These are phyloP conservation scores for Capsella rubella DNA, from an alignment of 441 rosid species.

Conservation along the genomic window DNA sequence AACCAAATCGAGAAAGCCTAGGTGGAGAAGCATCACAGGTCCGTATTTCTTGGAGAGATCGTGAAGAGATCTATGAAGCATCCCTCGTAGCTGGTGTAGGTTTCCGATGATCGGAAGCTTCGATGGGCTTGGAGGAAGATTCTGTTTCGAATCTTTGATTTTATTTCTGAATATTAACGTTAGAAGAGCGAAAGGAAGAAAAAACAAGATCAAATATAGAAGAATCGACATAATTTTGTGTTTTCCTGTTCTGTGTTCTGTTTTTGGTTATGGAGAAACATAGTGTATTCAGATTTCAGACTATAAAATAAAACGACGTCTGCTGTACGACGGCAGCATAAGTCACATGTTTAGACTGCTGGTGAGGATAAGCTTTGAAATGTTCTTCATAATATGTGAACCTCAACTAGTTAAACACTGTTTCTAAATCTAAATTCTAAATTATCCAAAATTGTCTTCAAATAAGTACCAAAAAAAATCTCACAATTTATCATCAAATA, in stretches of 20 bases:
- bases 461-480: no score
- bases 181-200: background rate
- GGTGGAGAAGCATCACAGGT: constrained; percentile 49
- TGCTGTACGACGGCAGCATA: no score
- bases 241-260: constrained; percentile 1
- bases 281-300: background rate
- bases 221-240: constrained; percentile 25
- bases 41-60: constrained; percentile 54
- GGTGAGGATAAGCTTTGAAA: background rate
- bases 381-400: background rate
- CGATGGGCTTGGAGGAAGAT: constrained; percentile 56
- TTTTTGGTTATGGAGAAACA: background rate
- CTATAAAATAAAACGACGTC: background rate
- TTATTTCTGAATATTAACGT: constrained; percentile 1
- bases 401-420: background rate
- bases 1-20: constrained; percentile 40
- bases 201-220: background rate
- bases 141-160: constrained; percentile 2
- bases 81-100: constrained; percentile 48
- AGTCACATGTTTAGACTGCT: background rate
- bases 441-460: no score
- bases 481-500: no score
- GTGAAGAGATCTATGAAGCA: constrained; percentile 45
- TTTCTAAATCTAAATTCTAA: no score
- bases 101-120: constrained; percentile 59